phyloP scores from a whole-genome alignment of 2,329 filamentous ascomycete genomes.

The Aspergillus melleus region DNA sequence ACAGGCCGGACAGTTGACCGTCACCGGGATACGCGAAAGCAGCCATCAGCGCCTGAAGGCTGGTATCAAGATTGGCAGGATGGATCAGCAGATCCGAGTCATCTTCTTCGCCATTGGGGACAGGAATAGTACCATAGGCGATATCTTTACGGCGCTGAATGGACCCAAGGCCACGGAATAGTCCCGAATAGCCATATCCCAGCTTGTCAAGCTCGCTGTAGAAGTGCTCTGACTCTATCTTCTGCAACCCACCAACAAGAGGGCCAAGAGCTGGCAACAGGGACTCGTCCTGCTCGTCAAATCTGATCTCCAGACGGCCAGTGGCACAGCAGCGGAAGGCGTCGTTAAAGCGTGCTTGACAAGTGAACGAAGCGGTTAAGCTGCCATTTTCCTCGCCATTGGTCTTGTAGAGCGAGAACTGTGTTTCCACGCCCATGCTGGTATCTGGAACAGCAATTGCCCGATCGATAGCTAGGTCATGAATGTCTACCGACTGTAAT shows the following conservation, averaged over 20 bases:
- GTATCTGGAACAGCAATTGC: constrained; percentile 4
- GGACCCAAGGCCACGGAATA: neutral
- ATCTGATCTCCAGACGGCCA: neutral
- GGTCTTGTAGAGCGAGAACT: constrained; percentile 3
- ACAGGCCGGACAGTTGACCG: constrained; percentile 10
- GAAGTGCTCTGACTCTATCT: constrained; percentile 2
- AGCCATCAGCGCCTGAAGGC: constrained; percentile 26
- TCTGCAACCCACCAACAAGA: neutral
- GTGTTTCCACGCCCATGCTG: neutral
- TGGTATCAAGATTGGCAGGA: constrained; percentile 20
- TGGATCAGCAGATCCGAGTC: constrained; percentile 14
- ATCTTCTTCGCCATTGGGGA: neutral
- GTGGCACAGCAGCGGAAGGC: constrained; percentile 1
- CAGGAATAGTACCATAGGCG: neutral
- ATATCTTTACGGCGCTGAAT: constrained; percentile 1
- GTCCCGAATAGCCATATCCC: neutral
- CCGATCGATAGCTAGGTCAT: constrained; percentile 1
- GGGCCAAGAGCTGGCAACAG: neutral
- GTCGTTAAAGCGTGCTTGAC: neutral
- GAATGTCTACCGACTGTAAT: constrained; percentile 3
- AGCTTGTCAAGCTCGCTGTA: neutral
- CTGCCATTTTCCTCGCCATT: neutral
- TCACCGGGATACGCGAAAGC: constrained; percentile 20
- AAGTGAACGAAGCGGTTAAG: neutral
- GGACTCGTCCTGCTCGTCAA: neutral